These are phyloP conservation scores for Amauroascus niger DNA, from an alignment of 2,329 filamentous ascomycete species.

Conservation along the genomic window DNA sequence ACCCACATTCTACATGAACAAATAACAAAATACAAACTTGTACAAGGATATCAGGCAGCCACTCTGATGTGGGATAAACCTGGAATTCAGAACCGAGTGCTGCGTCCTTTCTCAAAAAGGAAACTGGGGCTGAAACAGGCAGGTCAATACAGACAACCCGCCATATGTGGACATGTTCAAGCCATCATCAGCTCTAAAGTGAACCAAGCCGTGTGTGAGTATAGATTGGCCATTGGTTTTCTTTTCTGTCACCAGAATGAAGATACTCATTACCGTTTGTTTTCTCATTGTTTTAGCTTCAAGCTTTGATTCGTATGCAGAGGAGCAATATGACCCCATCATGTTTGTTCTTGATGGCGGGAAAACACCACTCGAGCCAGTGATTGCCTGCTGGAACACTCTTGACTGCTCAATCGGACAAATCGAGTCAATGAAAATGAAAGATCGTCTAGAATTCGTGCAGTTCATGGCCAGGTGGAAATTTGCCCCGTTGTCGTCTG, in stretches of 20 bases:
- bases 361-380: neutral
- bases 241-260: constrained; percentile 9
- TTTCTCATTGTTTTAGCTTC: neutral
- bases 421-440: constrained; percentile 19
- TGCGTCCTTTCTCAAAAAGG: neutral
- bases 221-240: neutral
- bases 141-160: too few relatives aligned
- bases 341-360: neutral
- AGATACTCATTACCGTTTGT: constrained; percentile 9
- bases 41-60: too few relatives aligned
- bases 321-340: neutral
- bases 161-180: neutral
- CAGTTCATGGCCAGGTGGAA: constrained; percentile 19
- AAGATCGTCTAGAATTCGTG: constrained; percentile 19
- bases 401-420: constrained; percentile 20
- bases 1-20: too few relatives aligned
- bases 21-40: neutral
- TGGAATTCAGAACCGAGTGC: neutral
- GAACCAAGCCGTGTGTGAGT: too few relatives aligned
- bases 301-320: neutral
- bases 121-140: neutral
- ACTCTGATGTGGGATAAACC: too few relatives aligned
- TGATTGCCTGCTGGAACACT: constrained; percentile 16
- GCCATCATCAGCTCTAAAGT: too few relatives aligned
- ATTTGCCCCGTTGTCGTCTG: constrained; percentile 15